A percentile compares a stretch with the other conserved stretches of the same genome.
phyloP scores from a whole-genome alignment of 2,329 filamentous ascomycete species.

The Neonectria hederae region DNA sequence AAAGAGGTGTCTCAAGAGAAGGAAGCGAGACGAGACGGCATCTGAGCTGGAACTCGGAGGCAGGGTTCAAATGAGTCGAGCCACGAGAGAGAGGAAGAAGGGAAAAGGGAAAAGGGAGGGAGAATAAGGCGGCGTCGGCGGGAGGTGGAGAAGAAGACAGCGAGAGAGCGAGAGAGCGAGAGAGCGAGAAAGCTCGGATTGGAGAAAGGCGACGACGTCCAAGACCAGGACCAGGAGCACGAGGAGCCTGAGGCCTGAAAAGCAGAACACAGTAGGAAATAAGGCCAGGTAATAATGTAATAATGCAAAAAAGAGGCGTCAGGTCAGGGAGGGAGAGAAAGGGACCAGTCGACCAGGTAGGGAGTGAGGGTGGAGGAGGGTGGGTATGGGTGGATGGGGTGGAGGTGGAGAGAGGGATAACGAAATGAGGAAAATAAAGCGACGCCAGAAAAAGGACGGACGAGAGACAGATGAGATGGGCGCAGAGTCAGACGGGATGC shows the following conservation, averaged over 20 bases:
- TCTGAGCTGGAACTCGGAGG: conserved; percentile 42
- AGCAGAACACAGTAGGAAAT: conserved; percentile 40
- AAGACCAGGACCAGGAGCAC: conserved; percentile 34
- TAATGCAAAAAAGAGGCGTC: conserved; percentile 48
- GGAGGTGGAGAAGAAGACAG: conserved; percentile 40
- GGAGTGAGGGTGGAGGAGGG: conserved; percentile 43
- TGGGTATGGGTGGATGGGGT: conserved; percentile 32
- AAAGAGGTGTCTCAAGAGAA: conserved; percentile 43
- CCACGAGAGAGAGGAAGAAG: conserved; percentile 29
- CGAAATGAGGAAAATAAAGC: conserved; percentile 33
- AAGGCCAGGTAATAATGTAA: conserved; percentile 41
- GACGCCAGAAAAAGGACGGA: conserved; percentile 11
- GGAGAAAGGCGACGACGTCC: conserved; percentile 26
- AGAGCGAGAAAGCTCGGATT: conserved; percentile 36
- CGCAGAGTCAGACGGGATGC: conserved; percentile 12
- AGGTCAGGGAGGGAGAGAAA: conserved; percentile 45
- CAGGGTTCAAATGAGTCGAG: conserved; percentile 42
- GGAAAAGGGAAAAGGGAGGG: conserved; percentile 27
- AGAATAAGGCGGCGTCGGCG: conserved; percentile 37
- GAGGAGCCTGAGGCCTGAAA: conserved; percentile 41
- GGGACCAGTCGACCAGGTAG: conserved; percentile 42
- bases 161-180: conserved; percentile 31
- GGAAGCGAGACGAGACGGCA: conserved; percentile 41
- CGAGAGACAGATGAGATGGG: conserved; percentile 11
- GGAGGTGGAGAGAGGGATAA: conserved; percentile 40